Evolutionary conservation across 139 green algal genomes (phyloP), one percentile per base, ranked within the genome.

Genomic region (Edaphochlamys debaryana): DNA sequence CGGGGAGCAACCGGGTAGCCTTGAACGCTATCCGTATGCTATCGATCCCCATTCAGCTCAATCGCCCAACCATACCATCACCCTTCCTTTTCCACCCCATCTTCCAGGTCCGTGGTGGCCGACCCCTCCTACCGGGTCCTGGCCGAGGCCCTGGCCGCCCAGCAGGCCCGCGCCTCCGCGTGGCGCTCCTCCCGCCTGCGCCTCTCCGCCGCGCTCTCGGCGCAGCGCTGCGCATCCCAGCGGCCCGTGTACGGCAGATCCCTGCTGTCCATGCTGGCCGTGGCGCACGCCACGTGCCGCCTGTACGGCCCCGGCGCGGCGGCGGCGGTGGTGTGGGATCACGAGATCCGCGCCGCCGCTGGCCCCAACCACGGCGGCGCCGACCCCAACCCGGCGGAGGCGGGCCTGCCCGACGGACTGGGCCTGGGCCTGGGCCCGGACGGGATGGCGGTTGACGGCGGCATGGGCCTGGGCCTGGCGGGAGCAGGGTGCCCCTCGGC

Each of bases 191-290:
- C 64, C 27, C 86, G 58, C 42, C 67, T 87, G 41, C 29, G 45
- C 25, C 63, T 79, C 30, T n/a, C 70, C 6, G 86, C 86, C 13
- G 36, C 48, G 9, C 54, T 79, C n/a, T 87, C 69, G 38, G 50
- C 50, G 15, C 37, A 56, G 27, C 85, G 85, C 71, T 88, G 80
- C 79, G 52, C 66, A n/a, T 67, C 69, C 5, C 63, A 63, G 30
- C 62, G 63, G 4, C 88, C 88, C 2, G 34, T 89, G 37, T 92
- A 88, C 66, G 88, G 88, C 45, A 5, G 36, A 20, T 76, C 89
- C 74, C 63, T 87, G 22, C 3, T 88, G 13, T 3, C 30, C 17
- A 22, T 84, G 45, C 78, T 80, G 4, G 9, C 32, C 34, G 22
- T 84, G 3, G 79, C 75, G 3, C 45, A 84, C 66, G 41, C 72